Evolutionary conservation across 2,329 filamentous ascomycete species (phyloP), one percentile per base, ranked within the genome.

Genomic region (Madurella fahalii): DNA sequence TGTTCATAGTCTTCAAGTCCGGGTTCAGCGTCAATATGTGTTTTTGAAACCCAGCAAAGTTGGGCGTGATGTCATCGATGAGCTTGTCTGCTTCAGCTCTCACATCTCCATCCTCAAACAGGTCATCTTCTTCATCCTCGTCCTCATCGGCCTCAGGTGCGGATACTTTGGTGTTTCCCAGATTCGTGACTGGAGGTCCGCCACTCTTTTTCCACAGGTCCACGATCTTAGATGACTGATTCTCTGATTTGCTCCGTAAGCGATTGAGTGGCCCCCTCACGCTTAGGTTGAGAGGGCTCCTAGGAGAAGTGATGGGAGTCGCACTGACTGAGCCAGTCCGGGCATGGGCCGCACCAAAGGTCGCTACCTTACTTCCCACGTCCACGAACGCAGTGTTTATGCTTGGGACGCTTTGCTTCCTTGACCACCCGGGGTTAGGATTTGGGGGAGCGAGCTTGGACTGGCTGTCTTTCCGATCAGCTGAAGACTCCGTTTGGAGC

Each of bases 1-100:
- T 72, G 63, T 80, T 78, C 4, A 65, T 77, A 9, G 77, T 76
- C 9, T 60, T 74, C 54, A 95, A 75, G 11, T 77, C 74, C n/a
- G 90, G 89, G 64, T 95, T 95, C 42, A 95, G 72, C 56, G 81
- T 78, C 44, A 84, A 72, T 16, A 93, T 81, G 65, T 95, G 87
- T 20, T 82, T 77, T 61, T 83, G 84, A 71, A 96, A 96, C 0
- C 91, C 91, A 56, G 85, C 81, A 20, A 85, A 72, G 16, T 83
- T 91, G 1, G 91, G 88, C 9, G 84, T 79, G 57, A 93, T 87
- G 9, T 80, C 77, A 61, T 89, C 83, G 32, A 84, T 82, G 13
- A 83, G 72, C 56, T 85, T 81, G 39, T 76, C 76, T 5, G 85
- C 77, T 46, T 87, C 83, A 66, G 82, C 79, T 46, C 79, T 82